Evolutionary conservation across 495 filamentous ascomycete genomes (phyloP).

Genomic region (Neurospora sp.): DNA sequence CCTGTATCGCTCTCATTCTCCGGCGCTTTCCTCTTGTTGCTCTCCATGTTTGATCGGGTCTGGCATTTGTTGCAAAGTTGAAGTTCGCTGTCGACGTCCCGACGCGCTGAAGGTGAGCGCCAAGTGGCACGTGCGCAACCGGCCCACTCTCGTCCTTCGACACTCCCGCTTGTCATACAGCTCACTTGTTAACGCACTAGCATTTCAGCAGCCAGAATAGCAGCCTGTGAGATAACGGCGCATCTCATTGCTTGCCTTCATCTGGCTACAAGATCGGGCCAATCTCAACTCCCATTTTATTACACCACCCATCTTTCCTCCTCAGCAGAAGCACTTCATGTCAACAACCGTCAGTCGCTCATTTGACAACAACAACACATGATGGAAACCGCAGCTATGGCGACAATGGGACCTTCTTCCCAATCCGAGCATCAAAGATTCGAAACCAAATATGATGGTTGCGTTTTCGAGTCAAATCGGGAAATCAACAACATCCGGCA

Average conservation of each 20-base stretch:
- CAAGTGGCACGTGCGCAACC: background rate
- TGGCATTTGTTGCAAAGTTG: background rate
- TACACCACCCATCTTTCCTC: background rate
- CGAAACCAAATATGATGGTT: background rate
- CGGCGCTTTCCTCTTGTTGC: constrained; percentile 15
- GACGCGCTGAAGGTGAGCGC: background rate
- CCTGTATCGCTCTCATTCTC: background rate
- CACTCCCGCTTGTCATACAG: too few species aligned
- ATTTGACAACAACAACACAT: background rate
- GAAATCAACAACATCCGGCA: background rate
- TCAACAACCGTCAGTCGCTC: background rate
- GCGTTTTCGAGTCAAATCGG: background rate
- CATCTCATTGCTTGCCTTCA: too few species aligned
- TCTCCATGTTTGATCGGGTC: constrained; percentile 3
- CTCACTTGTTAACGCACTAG: too few species aligned
- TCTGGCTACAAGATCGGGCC: too few species aligned
- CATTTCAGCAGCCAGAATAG: too few species aligned
- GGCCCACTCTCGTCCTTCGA: too few species aligned
- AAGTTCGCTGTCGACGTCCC: background rate
- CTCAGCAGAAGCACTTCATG: background rate
- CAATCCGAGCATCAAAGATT: background rate
- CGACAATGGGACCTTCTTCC: background rate
- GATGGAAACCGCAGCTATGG: background rate
- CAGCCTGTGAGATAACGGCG: too few species aligned
- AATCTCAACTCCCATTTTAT: too few species aligned